Evolutionary conservation across 1,284 basidiomycete genomes (phyloP).

Genomic region (Apiotrichum sp.): DNA sequence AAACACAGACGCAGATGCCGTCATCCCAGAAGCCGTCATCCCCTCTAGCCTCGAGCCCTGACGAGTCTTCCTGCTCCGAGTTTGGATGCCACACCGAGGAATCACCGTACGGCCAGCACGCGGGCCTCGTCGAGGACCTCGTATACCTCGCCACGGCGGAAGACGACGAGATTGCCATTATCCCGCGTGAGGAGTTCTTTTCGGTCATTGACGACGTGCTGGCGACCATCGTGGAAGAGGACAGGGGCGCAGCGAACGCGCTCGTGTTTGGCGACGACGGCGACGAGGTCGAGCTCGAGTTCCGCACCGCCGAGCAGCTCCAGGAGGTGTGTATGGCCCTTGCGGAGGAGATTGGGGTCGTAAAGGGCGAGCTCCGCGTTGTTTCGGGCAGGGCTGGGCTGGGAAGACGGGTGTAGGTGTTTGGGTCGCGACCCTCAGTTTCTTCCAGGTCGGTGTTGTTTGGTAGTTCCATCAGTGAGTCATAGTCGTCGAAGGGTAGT

Average conservation of each 20-base stretch:
- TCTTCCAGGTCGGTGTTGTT: no score
- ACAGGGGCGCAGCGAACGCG: background rate
- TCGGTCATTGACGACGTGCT: background rate
- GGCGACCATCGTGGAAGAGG: background rate
- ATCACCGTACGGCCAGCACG: background rate
- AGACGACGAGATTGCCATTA: background rate
- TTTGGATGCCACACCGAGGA: background rate
- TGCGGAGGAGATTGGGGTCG: background rate
- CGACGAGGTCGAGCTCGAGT: background rate
- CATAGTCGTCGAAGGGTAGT: no score
- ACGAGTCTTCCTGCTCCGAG: background rate
- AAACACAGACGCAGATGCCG: background rate
- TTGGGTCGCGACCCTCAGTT: no score
- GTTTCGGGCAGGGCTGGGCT: background rate
- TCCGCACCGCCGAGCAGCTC: background rate
- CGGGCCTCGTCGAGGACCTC: background rate
- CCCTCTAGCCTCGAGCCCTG: background rate
- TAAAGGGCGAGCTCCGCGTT: background rate
- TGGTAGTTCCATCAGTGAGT: no score
- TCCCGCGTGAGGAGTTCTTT: background rate
- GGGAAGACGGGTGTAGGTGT: no score
- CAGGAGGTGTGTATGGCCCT: background rate
- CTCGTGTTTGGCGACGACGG: background rate
- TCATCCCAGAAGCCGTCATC: background rate
- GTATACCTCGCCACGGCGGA: background rate